phyloP scores from a whole-genome alignment of 495 filamentous ascomycete genomes.

The Umbilicaria muhlenbergii region DNA sequence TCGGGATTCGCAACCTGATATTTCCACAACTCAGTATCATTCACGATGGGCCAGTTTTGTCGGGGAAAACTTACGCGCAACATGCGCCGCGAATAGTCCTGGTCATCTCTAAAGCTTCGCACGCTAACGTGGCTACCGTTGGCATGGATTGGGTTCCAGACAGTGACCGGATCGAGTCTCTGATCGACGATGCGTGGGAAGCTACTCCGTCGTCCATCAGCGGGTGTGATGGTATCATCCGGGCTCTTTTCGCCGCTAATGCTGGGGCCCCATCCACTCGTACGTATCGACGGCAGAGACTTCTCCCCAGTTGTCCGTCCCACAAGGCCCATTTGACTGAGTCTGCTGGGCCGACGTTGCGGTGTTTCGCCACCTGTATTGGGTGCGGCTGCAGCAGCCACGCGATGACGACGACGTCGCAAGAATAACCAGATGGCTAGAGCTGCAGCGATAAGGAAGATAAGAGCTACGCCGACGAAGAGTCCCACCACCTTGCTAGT shows the following conservation, averaged over 20 bases:
- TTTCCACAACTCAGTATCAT: background rate
- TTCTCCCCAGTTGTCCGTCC: conserved; percentile 12
- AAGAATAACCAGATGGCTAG: conserved; percentile 27
- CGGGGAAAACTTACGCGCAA: conserved; percentile 28
- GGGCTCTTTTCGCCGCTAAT: conserved; percentile 13
- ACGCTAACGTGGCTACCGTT: conserved; percentile 34
- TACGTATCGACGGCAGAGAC: conserved; percentile 16
- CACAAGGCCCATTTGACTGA: conserved; percentile 31
- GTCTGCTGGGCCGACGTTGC: conserved; percentile 27
- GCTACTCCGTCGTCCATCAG: conserved; percentile 10
- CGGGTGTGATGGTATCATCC: conserved; percentile 6
- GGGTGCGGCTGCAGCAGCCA: conserved; percentile 15
- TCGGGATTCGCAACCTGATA: conserved; percentile 39
- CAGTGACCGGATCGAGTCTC: conserved; percentile 20
- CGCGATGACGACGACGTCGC: conserved; percentile 23
- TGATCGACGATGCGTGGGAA: conserved; percentile 25
- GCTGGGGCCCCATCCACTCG: conserved; percentile 12
- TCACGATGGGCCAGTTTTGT: background rate
- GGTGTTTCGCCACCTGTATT: conserved; percentile 14
- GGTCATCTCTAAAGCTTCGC: conserved; percentile 36
- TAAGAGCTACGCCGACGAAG: conserved; percentile 28
- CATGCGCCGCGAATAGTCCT: conserved; percentile 42
- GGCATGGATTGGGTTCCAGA: conserved; percentile 25
- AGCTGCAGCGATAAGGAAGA: conserved; percentile 17
- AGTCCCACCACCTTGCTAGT: conserved; percentile 35